Evolutionary conservation across 169 alveolate genomes (phyloP), one percentile per base, ranked within the genome.

Genomic region (Plasmodium ovale): DNA sequence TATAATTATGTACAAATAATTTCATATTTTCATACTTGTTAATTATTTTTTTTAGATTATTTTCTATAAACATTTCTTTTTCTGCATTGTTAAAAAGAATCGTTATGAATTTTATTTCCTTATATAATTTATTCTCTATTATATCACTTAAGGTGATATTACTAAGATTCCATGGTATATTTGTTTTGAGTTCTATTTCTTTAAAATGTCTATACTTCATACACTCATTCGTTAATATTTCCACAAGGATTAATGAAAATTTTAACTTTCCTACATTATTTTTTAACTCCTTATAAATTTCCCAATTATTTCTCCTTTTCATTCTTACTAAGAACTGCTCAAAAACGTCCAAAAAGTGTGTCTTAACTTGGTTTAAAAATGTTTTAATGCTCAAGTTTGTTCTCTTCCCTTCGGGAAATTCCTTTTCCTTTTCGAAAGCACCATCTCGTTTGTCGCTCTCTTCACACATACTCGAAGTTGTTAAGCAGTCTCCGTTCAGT

Each of bases 141-240:
- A 85, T 68, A 42, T 85, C 91, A 37, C 69, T 42, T 69, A 85
- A 29, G 29, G 91, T 85, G n/a, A 85, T 85, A 49, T 56, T 85
- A 27, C 49, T 85, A 23, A 85, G 27, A 25, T 68, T 85, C 85
- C 91, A 85, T 47, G 51, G 65, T 12, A 70, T 51, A 69, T 68
- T 69, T 49, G 90, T 82, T 72, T 85, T 67, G 60, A 70, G 12
- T 39, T 85, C 74, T 1, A 85, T 85, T 44, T 85, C 91, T 69
- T 85, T 85, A 31, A 85, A 85, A 16, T 85, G 91, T 21, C 91
- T 85, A 54, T 53, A 67, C 49, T 69, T 67, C 72, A 85, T 85
- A 35, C 91, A 85, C 58, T 85, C 87, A 49, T 69, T 70, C 12
- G 91, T 85, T 39, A 85, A 59, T n/a, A 85, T 85, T 64, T 85